A percentile compares a stretch with the other conserved stretches of the same genome.
Conservation (phyloP, 495 filamentous ascomycete genomes). For the Penicillium robsamsonii region DNA sequence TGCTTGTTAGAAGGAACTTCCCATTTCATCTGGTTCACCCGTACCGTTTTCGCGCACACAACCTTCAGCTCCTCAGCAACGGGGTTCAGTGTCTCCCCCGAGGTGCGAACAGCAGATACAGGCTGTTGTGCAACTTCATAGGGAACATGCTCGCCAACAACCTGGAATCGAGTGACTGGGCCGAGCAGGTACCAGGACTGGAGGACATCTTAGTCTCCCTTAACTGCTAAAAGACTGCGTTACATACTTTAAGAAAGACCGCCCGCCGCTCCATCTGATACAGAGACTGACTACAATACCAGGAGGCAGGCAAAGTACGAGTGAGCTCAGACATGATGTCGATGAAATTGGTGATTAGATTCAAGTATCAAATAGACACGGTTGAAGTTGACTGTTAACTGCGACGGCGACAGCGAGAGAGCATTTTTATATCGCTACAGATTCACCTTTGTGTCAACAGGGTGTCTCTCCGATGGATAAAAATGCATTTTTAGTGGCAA, state of each 20-base stretch:
- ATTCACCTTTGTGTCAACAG: background rate
- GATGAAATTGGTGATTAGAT: slow-evolving; percentile 1
- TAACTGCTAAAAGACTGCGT: background rate
- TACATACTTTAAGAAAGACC: slow-evolving; percentile 51
- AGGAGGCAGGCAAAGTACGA: slow-evolving; percentile 44
- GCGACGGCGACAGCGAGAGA: background rate
- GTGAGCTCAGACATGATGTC: slow-evolving; percentile 38
- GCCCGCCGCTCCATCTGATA: slow-evolving; percentile 55
- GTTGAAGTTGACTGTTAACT: background rate
- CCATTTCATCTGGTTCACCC: background rate
- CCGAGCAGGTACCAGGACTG: slow-evolving; percentile 64
- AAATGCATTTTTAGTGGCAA: slow-evolving; percentile 10
- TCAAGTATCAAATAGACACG: background rate
- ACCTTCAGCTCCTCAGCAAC: slow-evolving; percentile 39
- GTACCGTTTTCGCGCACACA: slow-evolving; percentile 39
- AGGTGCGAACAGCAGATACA: slow-evolving; percentile 43
- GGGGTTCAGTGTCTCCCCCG: slow-evolving; percentile 32
- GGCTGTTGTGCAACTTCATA: slow-evolving; percentile 58
- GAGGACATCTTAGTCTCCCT: slow-evolving; percentile 12
- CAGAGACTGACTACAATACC: slow-evolving; percentile 42
- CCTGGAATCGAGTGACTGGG: slow-evolving; percentile 54
- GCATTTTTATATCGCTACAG: background rate
- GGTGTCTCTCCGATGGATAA: background rate
- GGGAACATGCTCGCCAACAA: slow-evolving; percentile 41
- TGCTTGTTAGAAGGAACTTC: background rate